Conservation (phyloP, 805 yeast genomes). For the Metschnikowia lochheadii region DNA sequence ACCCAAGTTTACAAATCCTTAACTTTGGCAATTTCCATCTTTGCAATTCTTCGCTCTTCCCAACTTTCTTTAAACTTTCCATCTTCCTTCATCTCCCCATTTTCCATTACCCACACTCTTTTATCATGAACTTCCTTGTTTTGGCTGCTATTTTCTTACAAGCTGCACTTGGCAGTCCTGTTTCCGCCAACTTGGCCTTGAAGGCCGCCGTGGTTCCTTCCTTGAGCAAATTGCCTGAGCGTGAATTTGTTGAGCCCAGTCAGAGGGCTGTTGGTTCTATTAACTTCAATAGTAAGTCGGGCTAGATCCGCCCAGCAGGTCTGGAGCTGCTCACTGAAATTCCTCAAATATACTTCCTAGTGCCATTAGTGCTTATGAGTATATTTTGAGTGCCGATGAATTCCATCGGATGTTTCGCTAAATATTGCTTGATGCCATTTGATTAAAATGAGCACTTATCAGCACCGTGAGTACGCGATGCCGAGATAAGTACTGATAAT, state of each 20-base stretch:
- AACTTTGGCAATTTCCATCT: no score
- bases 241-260: constrained; percentile 4
- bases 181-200: constrained; percentile 27
- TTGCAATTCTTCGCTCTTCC: no score
- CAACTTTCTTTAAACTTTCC: no score
- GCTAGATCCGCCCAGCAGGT: background rate
- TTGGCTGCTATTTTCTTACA: constrained; percentile 3
- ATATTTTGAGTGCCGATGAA: no score
- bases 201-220: constrained; percentile 18
- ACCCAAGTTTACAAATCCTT: background rate
- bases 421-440: no score
- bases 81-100: background rate
- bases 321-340: background rate
- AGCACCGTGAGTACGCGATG: no score
- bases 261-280: background rate
- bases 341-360: no score
- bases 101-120: background rate
- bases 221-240: constrained; percentile 8
- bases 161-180: constrained; percentile 22
- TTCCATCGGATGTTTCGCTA: no score
- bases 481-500: no score
- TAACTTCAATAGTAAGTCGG: background rate
- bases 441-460: no score
- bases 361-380: no score
- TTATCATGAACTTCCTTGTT: constrained; percentile 9